These are phyloP conservation scores for Peronospora farinosa DNA, from an alignment of 352 stramenopile genomes.

Conservation along the genomic window DNA sequence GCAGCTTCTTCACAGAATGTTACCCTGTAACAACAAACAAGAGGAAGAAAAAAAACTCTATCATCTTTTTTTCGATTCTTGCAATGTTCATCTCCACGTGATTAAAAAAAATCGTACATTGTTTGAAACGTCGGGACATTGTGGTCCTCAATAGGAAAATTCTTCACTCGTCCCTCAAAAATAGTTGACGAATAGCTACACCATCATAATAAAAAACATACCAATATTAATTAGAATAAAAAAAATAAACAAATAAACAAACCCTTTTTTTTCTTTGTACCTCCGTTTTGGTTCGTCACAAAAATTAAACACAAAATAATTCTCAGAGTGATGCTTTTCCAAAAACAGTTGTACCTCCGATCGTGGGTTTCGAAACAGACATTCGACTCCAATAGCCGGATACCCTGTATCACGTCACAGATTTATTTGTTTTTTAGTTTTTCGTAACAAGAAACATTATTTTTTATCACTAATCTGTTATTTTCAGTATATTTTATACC, in stretches of 20 bases:
- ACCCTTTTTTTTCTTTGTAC: conserved; percentile 15
- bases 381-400: conserved; percentile 48
- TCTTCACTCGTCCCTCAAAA: conserved; percentile 44
- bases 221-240: too few relatives aligned
- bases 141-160: conserved; percentile 68
- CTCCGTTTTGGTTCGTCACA: conserved; percentile 48
- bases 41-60: neutral
- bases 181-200: conserved; percentile 44
- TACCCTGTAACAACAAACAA: conserved; percentile 32
- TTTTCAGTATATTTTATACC: conserved; percentile 11
- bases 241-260: neutral
- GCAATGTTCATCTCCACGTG: too few relatives aligned
- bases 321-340: conserved; percentile 35
- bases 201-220: neutral
- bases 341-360: conserved; percentile 52
- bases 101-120: conserved; percentile 26
- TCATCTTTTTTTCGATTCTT: too few relatives aligned
- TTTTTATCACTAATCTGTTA: neutral
- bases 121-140: conserved; percentile 64
- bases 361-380: conserved; percentile 56
- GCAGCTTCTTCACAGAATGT: conserved; percentile 68
- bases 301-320: conserved; percentile 79
- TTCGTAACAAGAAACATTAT: neutral
- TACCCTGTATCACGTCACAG: conserved; percentile 37
- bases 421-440: conserved; percentile 7